Conservation (phyloP, 257 asterid genomes). For the Gentiana dahurica region DNA sequence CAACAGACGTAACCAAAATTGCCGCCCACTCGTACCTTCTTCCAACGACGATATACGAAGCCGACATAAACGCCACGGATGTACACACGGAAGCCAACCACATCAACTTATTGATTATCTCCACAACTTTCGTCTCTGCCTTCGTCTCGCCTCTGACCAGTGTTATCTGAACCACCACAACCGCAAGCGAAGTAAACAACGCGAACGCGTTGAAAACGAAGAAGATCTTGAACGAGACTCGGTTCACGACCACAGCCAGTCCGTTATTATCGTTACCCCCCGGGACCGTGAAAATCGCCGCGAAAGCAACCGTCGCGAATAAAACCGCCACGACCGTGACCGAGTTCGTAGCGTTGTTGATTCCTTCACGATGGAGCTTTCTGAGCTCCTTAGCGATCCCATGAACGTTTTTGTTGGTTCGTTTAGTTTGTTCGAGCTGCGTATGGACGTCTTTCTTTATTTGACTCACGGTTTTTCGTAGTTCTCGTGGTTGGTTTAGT, state of each 20-base stretch:
- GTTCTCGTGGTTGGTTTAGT: slow-evolving; percentile 47
- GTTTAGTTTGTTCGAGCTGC: slow-evolving; percentile 47
- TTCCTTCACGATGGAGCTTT: slow-evolving; percentile 51
- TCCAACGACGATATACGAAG: slow-evolving; percentile 44
- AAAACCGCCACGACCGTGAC: slow-evolving; percentile 52
- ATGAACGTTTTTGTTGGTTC: slow-evolving; percentile 38
- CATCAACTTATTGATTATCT: slow-evolving; percentile 48
- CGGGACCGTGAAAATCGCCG: slow-evolving; percentile 49
- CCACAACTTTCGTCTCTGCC: slow-evolving; percentile 45
- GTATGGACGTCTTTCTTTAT: slow-evolving; percentile 44
- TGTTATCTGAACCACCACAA: slow-evolving; percentile 49
- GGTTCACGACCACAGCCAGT: slow-evolving; percentile 31
- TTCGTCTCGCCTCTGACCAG: slow-evolving; percentile 43
- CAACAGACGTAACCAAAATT: slow-evolving; percentile 33
- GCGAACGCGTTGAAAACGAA: slow-evolving; percentile 46
- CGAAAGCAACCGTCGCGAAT: slow-evolving; percentile 53
- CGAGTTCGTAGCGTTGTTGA: slow-evolving; percentile 49
- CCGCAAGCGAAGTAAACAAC: slow-evolving; percentile 47
- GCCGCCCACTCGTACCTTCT: slow-evolving; percentile 38
- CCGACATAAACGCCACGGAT: slow-evolving; percentile 39
- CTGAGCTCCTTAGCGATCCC: slow-evolving; percentile 51
- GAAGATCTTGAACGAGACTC: slow-evolving; percentile 38
- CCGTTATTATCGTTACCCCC: slow-evolving; percentile 37
- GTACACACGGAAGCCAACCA: slow-evolving; percentile 55
- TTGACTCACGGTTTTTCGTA: slow-evolving; percentile 44